Base-by-base conservation (phyloP, 768 basidiomycete genomes). In the Pleurotus platypus region DNA sequence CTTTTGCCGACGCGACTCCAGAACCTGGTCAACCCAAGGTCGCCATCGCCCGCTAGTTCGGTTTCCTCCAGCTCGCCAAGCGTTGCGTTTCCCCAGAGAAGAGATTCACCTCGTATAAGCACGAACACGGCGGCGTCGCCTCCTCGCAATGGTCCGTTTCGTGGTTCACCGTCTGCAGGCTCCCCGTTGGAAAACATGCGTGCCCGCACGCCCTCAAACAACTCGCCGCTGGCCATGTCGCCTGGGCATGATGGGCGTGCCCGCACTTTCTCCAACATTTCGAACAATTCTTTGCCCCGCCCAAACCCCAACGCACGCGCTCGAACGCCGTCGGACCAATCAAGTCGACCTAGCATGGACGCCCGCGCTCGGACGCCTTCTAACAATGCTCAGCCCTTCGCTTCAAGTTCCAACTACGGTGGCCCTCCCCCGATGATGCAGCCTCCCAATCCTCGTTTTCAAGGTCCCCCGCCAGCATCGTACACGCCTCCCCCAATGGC, bases 311-410 rank as follows among this genome's bases (percentile, higher is more conserved):
- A 55, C 26, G 39, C 49, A n/a, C 51, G 39, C 46, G 30, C 40
- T 13, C 48, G 46, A 20, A 48, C 38, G 27, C 26, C 59, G 16
- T 58, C 54, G 46, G 18, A 47, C 40, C 22, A 48, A 38, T 47
- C 0, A 94, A 94, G 58, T 86, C 85, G 0, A 89, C 92, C 15
- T 89, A 83, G 8, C 84, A 87, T 53, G 83, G 84, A 45, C 24
- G 78, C 80, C 0, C 51, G 51, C 8, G 39, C 39, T 8, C 51
- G 51, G 15, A 54, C 51, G 18, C 51, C 51, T n/a, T 54, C 51
- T 4, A 54, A 54, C 18, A 54, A 54, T 42, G n/a, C 39, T 2
- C 11, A 22, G 6, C 51, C 51, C 12, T 24, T 26, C 12, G n/a
- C 51, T 4, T 13, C 42, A 6, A 54, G 37, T 22, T 24, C 51